Evolutionary conservation across 352 stramenopile genomes (phyloP).

Genomic region (Saprolegnia parasitica): DNA sequence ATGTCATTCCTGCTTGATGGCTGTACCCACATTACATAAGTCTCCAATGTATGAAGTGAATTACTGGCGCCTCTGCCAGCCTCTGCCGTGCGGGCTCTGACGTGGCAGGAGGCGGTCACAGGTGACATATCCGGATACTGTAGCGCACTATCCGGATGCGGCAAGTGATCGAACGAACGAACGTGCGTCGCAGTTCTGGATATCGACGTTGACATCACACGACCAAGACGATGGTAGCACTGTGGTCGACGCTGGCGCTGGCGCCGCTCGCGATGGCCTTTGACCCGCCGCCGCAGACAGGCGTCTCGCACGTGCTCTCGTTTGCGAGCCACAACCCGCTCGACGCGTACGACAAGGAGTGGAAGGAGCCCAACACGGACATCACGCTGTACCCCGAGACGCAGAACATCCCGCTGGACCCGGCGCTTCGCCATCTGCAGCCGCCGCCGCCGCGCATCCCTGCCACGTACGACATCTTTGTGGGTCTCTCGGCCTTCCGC

Average conservation of each 20-base stretch:
- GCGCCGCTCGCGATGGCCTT: background rate
- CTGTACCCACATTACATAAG: too few relatives aligned
- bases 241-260: conserved; percentile 28
- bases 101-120: too few relatives aligned
- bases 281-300: conserved; percentile 3
- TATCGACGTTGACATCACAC: background rate
- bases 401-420: conserved; percentile 62
- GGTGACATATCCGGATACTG: too few relatives aligned
- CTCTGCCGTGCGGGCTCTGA: too few relatives aligned
- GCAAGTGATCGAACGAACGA: background rate
- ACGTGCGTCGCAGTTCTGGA: background rate
- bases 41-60: too few relatives aligned
- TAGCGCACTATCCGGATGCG: background rate
- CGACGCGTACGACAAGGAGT: conserved; percentile 20
- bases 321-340: conserved; percentile 4
- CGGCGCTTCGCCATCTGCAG: conserved; percentile 37
- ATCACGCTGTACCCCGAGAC: conserved; percentile 62
- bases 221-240: background rate
- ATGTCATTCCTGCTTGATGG: too few relatives aligned
- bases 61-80: too few relatives aligned
- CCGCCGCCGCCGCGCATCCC: conserved; percentile 31
- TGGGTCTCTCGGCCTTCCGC: conserved; percentile 25
- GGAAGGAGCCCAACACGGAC: conserved; percentile 43
- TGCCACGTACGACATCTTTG: conserved; percentile 18
- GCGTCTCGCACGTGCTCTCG: conserved; percentile 13